Base-by-base conservation (phyloP, 1,284 basidiomycete genomes). In the Boletus smithii region DNA sequence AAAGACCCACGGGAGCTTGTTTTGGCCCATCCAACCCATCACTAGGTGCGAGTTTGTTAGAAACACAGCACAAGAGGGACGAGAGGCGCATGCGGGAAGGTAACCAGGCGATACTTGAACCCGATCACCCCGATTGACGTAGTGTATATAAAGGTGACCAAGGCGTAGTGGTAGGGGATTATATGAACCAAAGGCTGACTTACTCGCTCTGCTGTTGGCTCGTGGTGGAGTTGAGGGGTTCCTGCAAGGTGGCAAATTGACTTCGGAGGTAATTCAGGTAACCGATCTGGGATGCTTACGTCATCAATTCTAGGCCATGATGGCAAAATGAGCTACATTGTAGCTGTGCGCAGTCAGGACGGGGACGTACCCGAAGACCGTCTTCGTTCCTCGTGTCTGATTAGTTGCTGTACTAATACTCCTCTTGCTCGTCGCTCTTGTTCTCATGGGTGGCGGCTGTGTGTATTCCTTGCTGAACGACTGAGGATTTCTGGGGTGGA, bases 1-100 rank as follows among this genome's bases (percentile, higher is more conserved):
- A 22, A 40, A 24, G 23, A 56, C 65, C 16, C 27, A 68, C 63
- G 10, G 40, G 27, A 38, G 53, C 41, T 54, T 56, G 51, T 46
- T 54, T 66, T 37, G 51, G 46, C 35, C 57, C 48, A 42, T 63
- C 59, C 50, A 70, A 69, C 48, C 70, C 71, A 55, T 77, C 72
- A 57, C 77, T 79, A 66, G 69, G 68, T 58, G 66, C 59, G 61
- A 64, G 64, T 59, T 68, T 63, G 66, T 76, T 70, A 76, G 75
- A 75, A 65, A 68, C 70, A 60, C 76, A 80, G 63, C 75, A 78
- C 57, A 79, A 62, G 38, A 79, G 65, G 53, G 73, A 72, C 55
- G 67, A 71, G 59, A 79, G 63, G 63, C 60, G 72, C 80, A 80
- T 81, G 73, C 55, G 66, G 48, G 29, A 46, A 52, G 33, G 46